A percentile compares a stretch with the other conserved stretches of the same genome.
Conservation (phyloP, 352 stramenopile genomes). For the Phytophthora nicotianae region DNA sequence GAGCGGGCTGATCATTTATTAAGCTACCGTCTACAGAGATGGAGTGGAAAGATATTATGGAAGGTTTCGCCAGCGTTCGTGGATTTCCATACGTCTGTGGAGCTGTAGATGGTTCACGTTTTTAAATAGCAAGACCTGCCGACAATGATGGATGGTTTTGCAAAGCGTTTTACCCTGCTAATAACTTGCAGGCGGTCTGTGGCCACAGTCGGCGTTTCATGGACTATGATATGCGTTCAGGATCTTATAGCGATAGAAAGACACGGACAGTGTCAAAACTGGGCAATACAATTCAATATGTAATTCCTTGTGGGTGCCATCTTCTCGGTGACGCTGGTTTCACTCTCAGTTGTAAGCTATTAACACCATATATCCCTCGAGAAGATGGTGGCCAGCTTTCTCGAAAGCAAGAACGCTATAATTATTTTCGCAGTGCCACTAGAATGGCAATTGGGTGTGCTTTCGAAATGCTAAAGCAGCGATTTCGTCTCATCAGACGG, state of each 20-base stretch:
- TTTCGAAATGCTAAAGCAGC: slow-evolving; percentile 9
- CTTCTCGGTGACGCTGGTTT: background rate
- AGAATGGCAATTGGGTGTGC: slow-evolving; percentile 5
- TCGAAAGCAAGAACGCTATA: background rate
- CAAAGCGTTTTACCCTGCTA: background rate
- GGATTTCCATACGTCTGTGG: background rate
- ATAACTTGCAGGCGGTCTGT: background rate
- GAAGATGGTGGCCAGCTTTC: background rate
- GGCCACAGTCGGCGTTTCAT: no score
- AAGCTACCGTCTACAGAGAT: background rate
- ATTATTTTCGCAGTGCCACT: background rate
- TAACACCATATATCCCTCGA: background rate
- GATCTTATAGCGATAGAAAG: background rate
- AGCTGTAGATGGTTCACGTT: background rate
- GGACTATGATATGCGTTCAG: background rate
- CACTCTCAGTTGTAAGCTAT: background rate
- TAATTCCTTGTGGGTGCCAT: background rate
- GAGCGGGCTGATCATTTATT: background rate
- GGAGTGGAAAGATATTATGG: background rate
- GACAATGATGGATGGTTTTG: slow-evolving; percentile 1
- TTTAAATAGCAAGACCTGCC: background rate
- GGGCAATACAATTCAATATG: background rate
- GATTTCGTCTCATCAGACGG: background rate
- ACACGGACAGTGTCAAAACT: background rate
- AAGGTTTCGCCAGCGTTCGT: background rate